These are phyloP conservation scores for Teunomyces kruisii DNA, from an alignment of 805 yeast genomes.

Conservation along the genomic window DNA sequence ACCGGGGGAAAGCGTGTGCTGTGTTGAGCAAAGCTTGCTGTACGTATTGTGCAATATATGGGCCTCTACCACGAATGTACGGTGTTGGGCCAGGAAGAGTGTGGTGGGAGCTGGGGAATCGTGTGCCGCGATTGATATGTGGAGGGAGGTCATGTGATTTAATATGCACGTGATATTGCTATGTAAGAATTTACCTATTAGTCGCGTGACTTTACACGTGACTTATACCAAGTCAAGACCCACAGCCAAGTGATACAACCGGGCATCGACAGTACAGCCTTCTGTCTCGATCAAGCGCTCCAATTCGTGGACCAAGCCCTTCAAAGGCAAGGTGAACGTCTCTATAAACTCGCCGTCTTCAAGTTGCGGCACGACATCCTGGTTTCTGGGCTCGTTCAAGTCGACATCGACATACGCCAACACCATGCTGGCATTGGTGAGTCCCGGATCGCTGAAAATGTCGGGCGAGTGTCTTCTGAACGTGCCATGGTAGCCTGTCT, in stretches of 20 bases:
- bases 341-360: conserved; percentile 94
- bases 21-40: background rate
- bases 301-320: conserved; percentile 55
- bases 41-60: background rate
- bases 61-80: no score
- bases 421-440: conserved; percentile 83
- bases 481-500: conserved; percentile 85
- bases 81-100: no score
- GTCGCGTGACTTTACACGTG: no score
- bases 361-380: conserved; percentile 65
- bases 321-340: conserved; percentile 71
- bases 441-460: conserved; percentile 77
- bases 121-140: no score
- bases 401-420: conserved; percentile 81
- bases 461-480: conserved; percentile 34
- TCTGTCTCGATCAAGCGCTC: conserved; percentile 47
- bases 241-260: conserved; percentile 81
- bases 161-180: no score
- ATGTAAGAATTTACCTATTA: no score
- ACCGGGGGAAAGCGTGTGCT: background rate
- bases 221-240: conserved; percentile 76
- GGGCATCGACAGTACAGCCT: conserved; percentile 82
- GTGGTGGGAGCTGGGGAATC: no score
- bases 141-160: no score
- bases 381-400: conserved; percentile 60